Base-by-base conservation (phyloP, 2,329 filamentous ascomycete species). In the Ramularia endophylla region DNA sequence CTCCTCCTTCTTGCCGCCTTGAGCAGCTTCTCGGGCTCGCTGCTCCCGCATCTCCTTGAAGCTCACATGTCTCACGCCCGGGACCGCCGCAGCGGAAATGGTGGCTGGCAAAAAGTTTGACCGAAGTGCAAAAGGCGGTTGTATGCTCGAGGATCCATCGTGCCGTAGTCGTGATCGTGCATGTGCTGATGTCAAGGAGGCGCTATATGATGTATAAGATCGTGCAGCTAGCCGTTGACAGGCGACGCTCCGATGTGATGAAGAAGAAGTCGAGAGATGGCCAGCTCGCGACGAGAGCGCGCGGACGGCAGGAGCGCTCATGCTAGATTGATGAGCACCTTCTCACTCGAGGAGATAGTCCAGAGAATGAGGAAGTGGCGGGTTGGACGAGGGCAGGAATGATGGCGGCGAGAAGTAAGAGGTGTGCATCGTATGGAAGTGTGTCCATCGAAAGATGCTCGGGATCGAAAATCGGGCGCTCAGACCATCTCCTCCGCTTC, bases 231-330 rank as follows among this genome's bases (percentile, higher is more conserved):
- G 64, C 62, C 70, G 65, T 52, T 71, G 63, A 58, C 72, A 70
- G 40, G 69, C 64, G 37, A 68, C 65, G 25, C 70, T 67, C 53
- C 69, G 63, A 54, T 67, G 67, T 54, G 67, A 66, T 44, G 64
- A 62, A 51, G 58, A 58, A 22, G 18, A 34, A 42, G 62, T 53
- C 35, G 64, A 51, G 65, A 55, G 54, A 62, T 56, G 49, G 63
- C 64, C 61, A 56, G 65, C 65, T 58, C 65, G 61, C 51, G 59
- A 58, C 40, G 63, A 62, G 45, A 69, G 55, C 50, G 61, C 59
- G 58, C 56, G 62, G 46, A 63, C 57, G 32, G 60, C 54, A 35
- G 65, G 54, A 46, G 65, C 65, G 58, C 65, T 68, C 70, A 73
- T 73, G 57, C 63, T 71, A 58, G 13, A 18, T 8, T 20, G n/a